Conservation (phyloP, 306 rosid genomes). For the Mucuna pruriens region DNA sequence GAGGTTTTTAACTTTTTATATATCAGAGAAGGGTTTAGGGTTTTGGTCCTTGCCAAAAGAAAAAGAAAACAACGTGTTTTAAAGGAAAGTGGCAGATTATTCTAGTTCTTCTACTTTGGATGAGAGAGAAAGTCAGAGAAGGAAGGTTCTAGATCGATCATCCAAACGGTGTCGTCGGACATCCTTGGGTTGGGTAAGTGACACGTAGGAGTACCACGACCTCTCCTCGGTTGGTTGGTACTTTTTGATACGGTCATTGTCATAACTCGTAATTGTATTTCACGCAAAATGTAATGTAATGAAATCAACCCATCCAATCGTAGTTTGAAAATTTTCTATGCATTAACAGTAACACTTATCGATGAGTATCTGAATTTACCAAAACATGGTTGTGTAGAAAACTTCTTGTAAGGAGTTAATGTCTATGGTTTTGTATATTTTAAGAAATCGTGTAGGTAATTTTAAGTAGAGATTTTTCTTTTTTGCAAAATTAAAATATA, state of each 20-base stretch:
- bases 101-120: conserved; percentile 40
- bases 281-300: neutral
- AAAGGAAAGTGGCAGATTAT: conserved; percentile 31
- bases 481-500: too few relatives aligned
- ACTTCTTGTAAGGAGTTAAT: too few relatives aligned
- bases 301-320: neutral
- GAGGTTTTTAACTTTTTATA: neutral
- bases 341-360: neutral
- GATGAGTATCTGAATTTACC: neutral
- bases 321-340: neutral
- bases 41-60: conserved; percentile 8
- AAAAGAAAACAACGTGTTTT: neutral
- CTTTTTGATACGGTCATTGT: neutral
- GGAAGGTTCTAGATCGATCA: conserved; percentile 57
- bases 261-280: neutral
- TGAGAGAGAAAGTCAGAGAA: neutral
- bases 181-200: neutral
- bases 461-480: too few relatives aligned
- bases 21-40: conserved; percentile 41
- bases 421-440: too few relatives aligned
- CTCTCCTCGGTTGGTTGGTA: neutral
- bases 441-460: too few relatives aligned
- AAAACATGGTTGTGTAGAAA: neutral
- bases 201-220: neutral
- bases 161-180: conserved; percentile 29